Evolutionary conservation across 2,329 filamentous ascomycete species (phyloP).

Genomic region (Aphanoascus verrucosus): DNA sequence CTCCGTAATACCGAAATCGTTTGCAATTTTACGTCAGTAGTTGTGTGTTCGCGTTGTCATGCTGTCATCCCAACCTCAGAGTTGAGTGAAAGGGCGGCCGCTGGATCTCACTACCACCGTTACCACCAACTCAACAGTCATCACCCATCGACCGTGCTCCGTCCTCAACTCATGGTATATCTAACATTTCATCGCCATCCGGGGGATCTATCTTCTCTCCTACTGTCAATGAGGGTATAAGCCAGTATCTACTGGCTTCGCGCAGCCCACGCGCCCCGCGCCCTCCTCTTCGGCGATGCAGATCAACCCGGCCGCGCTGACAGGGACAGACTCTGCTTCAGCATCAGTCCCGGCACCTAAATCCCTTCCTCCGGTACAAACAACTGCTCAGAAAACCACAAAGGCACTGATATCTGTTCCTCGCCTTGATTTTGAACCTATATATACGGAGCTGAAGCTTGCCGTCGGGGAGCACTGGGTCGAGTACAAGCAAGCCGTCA

Average conservation of each 20-base stretch:
- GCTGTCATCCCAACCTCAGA: neutral
- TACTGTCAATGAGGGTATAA: constrained; percentile 33
- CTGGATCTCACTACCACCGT: neutral
- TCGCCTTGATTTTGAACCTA: constrained; percentile 52
- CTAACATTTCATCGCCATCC: constrained; percentile 2
- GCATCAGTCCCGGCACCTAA: constrained; percentile 26
- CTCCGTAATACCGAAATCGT: neutral
- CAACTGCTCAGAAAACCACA: constrained; percentile 37
- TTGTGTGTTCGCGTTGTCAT: neutral
- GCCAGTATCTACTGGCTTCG: constrained; percentile 29
- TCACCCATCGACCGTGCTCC: constrained; percentile 1
- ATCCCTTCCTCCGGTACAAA: constrained; percentile 14
- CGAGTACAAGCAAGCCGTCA: constrained; percentile 49
- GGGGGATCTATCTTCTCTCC: constrained; percentile 9
- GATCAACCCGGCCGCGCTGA: constrained; percentile 37
- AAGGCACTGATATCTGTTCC: constrained; percentile 45
- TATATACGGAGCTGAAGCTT: constrained; percentile 51
- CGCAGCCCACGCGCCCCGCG: constrained; percentile 29
- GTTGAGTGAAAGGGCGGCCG: neutral
- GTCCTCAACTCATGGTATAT: neutral
- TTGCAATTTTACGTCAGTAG: neutral
- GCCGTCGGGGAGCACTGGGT: constrained; percentile 50
- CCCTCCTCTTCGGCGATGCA: constrained; percentile 31
- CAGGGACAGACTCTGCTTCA: constrained; percentile 33
- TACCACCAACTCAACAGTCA: neutral